These are phyloP conservation scores for Thuja plicata DNA, from an alignment of 83 land plant genomes.

Conservation along the genomic window DNA sequence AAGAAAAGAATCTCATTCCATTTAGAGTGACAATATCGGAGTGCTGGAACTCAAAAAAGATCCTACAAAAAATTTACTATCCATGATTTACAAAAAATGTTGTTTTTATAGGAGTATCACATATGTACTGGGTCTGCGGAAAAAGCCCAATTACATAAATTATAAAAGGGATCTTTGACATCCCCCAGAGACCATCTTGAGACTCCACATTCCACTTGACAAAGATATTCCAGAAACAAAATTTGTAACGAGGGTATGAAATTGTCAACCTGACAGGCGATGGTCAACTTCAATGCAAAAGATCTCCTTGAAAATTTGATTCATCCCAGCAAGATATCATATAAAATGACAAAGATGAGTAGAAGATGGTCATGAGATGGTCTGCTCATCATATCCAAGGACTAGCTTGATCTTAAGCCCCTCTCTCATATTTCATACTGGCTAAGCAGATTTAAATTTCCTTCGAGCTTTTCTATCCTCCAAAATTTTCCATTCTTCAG, in stretches of 20 bases:
- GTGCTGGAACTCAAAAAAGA: background rate
- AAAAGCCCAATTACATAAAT: background rate
- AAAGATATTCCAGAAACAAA: background rate
- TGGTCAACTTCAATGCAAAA: background rate
- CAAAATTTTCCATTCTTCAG: background rate
- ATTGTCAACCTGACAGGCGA: background rate
- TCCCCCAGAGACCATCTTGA: background rate
- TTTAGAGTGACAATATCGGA: background rate
- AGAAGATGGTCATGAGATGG: background rate
- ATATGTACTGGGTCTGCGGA: background rate
- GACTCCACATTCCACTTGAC: background rate
- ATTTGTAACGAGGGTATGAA: background rate
- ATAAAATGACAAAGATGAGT: background rate
- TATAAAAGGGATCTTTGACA: background rate
- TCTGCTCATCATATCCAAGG: background rate
- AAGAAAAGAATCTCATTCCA: background rate
- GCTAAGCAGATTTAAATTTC: background rate
- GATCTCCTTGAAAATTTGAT: background rate
- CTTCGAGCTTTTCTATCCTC: background rate
- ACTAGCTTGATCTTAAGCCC: background rate
- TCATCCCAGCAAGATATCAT: background rate
- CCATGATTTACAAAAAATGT: background rate
- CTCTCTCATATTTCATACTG: background rate
- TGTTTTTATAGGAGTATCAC: background rate
- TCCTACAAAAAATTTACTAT: background rate